A percentile compares a stretch with the other conserved stretches of the same genome.
Evolutionary conservation across 345 rosid species (phyloP).

Genomic region (Camelina neglecta): DNA sequence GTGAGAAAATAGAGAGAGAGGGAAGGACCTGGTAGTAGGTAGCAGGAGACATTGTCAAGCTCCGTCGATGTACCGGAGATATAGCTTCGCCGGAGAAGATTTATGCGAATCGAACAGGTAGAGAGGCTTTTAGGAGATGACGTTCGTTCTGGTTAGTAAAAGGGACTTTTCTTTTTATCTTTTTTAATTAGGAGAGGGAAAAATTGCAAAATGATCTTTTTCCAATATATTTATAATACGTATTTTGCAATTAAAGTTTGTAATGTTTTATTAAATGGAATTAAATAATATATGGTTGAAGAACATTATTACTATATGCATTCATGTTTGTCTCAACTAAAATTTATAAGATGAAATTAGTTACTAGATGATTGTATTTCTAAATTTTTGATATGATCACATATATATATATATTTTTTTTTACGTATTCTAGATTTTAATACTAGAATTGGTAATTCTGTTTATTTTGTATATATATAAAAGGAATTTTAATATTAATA

Average conservation of each 20-base stretch:
- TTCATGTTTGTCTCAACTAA: slow-evolving; percentile 18
- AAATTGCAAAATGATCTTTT: slow-evolving; percentile 18
- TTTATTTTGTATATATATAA: too few species aligned
- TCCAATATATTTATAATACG: background rate
- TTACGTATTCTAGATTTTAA: background rate
- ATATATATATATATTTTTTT: background rate
- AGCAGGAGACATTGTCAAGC: slow-evolving; percentile 25
- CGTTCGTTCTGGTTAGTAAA: slow-evolving; percentile 5
- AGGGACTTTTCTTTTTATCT: slow-evolving; percentile 9
- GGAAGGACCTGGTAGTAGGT: slow-evolving; percentile 29
- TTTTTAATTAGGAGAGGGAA: slow-evolving; percentile 1
- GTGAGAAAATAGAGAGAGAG: background rate
- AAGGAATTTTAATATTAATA: too few species aligned
- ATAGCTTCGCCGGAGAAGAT: slow-evolving; percentile 32
- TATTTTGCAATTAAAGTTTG: background rate
- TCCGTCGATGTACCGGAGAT: slow-evolving; percentile 29
- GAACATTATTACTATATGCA: background rate
- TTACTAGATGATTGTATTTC: background rate
- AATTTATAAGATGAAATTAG: background rate
- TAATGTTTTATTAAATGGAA: background rate
- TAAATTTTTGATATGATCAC: background rate
- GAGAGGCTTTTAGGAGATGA: slow-evolving; percentile 4
- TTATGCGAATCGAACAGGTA: slow-evolving; percentile 31
- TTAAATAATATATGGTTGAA: slow-evolving; percentile 10
- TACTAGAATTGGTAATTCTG: background rate